Evolutionary conservation across 345 rosid genomes (phyloP).

Genomic region (Streptanthus diversifolius): DNA sequence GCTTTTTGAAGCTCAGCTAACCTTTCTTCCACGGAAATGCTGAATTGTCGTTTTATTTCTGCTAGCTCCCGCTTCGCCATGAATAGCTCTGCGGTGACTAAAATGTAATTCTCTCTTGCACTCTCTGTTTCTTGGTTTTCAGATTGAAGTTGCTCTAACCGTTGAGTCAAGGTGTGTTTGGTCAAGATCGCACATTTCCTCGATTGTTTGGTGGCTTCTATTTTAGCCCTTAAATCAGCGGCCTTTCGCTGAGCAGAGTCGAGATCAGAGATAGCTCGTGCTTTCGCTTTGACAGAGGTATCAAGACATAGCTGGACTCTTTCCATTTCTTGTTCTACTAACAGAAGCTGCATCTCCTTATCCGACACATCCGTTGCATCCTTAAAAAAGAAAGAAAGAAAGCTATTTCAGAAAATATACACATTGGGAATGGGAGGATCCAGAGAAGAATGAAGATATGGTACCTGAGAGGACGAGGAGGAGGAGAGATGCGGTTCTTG

Average conservation of each 20-base stretch:
- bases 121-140: conserved; percentile 44
- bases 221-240: conserved; percentile 40
- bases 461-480: conserved; percentile 22
- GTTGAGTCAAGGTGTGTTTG: conserved; percentile 41
- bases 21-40: conserved; percentile 57
- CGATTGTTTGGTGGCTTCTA: conserved; percentile 36
- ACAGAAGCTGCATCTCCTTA: conserved; percentile 54
- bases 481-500: conserved; percentile 29
- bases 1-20: conserved; percentile 57
- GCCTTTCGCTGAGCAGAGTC: conserved; percentile 44
- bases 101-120: conserved; percentile 51
- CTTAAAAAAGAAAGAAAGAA: conserved; percentile 2
- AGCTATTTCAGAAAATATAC: not conserved
- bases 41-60: conserved; percentile 63
- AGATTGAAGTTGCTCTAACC: conserved; percentile 45
- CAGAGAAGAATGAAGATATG: not conserved
- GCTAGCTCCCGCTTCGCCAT: conserved; percentile 63
- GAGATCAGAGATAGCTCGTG: conserved; percentile 47
- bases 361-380: conserved; percentile 40
- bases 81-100: conserved; percentile 44
- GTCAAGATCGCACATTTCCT: conserved; percentile 41
- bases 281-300: conserved; percentile 41
- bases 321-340: conserved; percentile 48
- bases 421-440: not conserved
- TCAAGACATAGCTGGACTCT: conserved; percentile 43